Base-by-base conservation (phyloP, 768 basidiomycete species). In the Auricularia cornea region DNA sequence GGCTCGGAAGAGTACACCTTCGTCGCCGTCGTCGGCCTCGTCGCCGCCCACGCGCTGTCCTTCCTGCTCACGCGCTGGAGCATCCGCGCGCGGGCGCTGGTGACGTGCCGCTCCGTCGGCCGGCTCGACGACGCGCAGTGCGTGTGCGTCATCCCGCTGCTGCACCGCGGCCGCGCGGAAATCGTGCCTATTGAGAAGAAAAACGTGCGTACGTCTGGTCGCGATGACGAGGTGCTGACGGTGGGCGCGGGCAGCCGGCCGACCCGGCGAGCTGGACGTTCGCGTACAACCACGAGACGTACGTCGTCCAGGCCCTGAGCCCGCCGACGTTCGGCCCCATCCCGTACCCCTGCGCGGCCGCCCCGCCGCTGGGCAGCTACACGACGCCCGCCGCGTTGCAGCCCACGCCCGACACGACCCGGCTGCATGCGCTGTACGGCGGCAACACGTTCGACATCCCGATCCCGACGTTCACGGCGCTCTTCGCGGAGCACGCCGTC, bases 1-100 rank as follows among this genome's bases (percentile, higher is more conserved):
- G 83, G 87, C 70, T 92, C 90, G 63, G 94, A 96, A 76, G 96
- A 98, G 73, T 98, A 95, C 95, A 96, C 97, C 0, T 99, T 98
- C 72, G 83, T 98, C 26, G 91, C 90, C 40, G 94, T 90, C 67
- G 88, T 95, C 16, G 76, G 85, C 3, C 83, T 99, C 8, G 90
- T 90, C 26, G 88, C 84, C 5, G 85, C 89, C 2, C 97, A 98
- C 73, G 93, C 94, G 3, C 81, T 99, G 63, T 94, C 91, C 70
- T 99, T 94, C 75, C 79, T 99, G 54, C 79, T 89, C 14, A 99
- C 96, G 0, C 84, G 84, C 67, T 99, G 97, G 97, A 94, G 85
- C 71, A 81, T 88, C 12, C 83, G 78, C 30, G 90, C 91, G 60
- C 83, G 84, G 60, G 87, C 92, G 35, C 85, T 83, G 80, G 80